These are phyloP conservation scores for Sporothrix mexicana DNA, from an alignment of 2,329 filamentous ascomycete genomes.

Conservation along the genomic window DNA sequence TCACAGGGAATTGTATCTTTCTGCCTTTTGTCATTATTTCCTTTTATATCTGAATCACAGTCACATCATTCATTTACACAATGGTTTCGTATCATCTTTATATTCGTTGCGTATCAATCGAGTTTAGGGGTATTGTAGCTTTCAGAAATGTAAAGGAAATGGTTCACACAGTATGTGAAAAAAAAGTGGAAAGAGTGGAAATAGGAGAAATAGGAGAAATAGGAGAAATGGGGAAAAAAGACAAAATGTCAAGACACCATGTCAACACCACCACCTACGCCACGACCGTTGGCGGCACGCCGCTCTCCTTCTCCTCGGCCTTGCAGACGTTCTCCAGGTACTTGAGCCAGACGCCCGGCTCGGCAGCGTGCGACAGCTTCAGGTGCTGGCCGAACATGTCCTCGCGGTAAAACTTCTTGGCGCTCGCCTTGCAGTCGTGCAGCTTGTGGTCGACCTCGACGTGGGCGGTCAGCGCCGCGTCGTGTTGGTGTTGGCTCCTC, in stretches of 20 bases:
- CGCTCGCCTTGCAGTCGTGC: slow-evolving; percentile 36
- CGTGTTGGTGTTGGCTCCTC: neutral
- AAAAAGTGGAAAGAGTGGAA: neutral
- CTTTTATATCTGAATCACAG: neutral
- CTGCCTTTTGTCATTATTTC: neutral
- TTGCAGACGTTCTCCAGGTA: slow-evolving; percentile 38
- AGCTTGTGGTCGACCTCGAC: slow-evolving; percentile 37
- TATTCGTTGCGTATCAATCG: slow-evolving; percentile 25
- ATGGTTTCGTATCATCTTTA: neutral
- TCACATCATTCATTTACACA: neutral
- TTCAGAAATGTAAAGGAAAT: neutral
- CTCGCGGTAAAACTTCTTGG: slow-evolving; percentile 38
- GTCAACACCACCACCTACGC: neutral
- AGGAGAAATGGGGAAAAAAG: neutral
- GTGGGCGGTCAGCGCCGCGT: slow-evolving; percentile 22
- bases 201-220: neutral
- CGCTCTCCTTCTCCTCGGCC: slow-evolving; percentile 33
- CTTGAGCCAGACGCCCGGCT: slow-evolving; percentile 39
- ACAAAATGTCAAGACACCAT: neutral
- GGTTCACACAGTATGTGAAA: neutral
- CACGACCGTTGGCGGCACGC: neutral
- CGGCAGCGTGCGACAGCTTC: slow-evolving; percentile 38
- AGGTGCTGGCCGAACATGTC: slow-evolving; percentile 40
- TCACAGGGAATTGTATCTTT: neutral
- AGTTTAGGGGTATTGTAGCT: slow-evolving; percentile 22